These are phyloP conservation scores for Fusarium torulosum DNA, from an alignment of 2,329 filamentous ascomycete genomes.

Conservation along the genomic window DNA sequence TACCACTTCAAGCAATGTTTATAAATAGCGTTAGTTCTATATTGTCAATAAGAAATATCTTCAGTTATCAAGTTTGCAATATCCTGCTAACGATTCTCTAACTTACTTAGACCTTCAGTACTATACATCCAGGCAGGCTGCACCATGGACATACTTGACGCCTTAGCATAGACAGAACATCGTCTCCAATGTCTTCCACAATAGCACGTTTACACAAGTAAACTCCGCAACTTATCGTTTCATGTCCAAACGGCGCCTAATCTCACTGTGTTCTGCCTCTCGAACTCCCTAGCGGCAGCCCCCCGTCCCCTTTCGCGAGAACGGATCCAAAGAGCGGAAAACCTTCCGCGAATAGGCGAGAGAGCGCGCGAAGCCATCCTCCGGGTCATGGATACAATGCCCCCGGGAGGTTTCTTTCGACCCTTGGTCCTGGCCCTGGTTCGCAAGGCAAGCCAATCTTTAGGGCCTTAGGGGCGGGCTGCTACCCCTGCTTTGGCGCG, in stretches of 20 bases:
- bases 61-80: not conserved
- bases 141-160: not conserved
- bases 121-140: not conserved
- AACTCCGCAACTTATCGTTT: slow-evolving; percentile 28
- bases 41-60: not conserved
- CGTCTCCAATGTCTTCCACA: not conserved
- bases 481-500: slow-evolving; percentile 44
- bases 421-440: slow-evolving; percentile 15
- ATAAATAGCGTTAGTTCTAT: not conserved
- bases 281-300: not conserved
- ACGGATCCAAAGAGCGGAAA: slow-evolving; percentile 29
- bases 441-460: slow-evolving; percentile 27
- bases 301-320: slow-evolving; percentile 16
- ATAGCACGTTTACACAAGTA: slow-evolving; percentile 9
- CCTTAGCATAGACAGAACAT: not conserved
- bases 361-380: slow-evolving; percentile 26
- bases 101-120: not conserved
- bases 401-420: slow-evolving; percentile 25
- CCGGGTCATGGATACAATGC: slow-evolving; percentile 16
- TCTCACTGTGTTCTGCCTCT: slow-evolving; percentile 6
- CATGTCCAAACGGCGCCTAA: slow-evolving; percentile 30
- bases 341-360: slow-evolving; percentile 48
- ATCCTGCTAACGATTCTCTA: not conserved
- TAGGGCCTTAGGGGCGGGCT: slow-evolving; percentile 17
- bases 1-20: not conserved